Base-by-base conservation (phyloP, 768 basidiomycete genomes). In the Gyrodon lividus region DNA sequence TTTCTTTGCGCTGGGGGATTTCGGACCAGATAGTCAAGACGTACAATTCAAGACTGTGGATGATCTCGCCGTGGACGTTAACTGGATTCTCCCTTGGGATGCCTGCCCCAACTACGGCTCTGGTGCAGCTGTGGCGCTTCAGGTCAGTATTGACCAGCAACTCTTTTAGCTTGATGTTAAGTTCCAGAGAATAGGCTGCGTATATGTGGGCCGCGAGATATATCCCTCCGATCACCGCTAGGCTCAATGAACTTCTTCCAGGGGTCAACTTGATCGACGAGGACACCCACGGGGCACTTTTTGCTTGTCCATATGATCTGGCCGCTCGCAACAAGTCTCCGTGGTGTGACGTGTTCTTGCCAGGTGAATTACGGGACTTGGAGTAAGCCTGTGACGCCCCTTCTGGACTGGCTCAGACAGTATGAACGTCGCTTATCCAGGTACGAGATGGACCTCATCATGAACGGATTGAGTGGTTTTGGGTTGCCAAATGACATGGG, bases 251-350 rank as follows among this genome's bases (percentile, higher is more conserved):
- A 40, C 52, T 66, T 30, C 55, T 70, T 23, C 69, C 67, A 3
- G 66, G 59, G 1, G 62, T 71, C 37, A 51, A 59, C 51, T 55
- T 72, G 16, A 64, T 62, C 14, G 52, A 60, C 17, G 59, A 59
- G 43, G 58, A 72, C 58, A 60, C 65, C 16, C 71, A 70, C 50
- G 71, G 70, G 14, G 68, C 67, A 43, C 62, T 74, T 20, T 74
- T 67, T 51, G 70, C 70, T 17, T 68, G 69, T 42, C 65, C 71
- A 31, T 73, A 72, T 52, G 71, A 71, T 50, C 54, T 67, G 26
- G 71, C 70, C 66, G n/a, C 69, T n/a, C 56, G 56, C 45, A 61
- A 61, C 26, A 48, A 49, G 23, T 69, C 72, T 17, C 69, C 71
- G 1, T 72, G 70, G 70, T 72, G 68, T 51, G 58, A 51, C 42